Evolutionary conservation across 106 monocot species (phyloP).

Genomic region (Amphibolis antarctica): DNA sequence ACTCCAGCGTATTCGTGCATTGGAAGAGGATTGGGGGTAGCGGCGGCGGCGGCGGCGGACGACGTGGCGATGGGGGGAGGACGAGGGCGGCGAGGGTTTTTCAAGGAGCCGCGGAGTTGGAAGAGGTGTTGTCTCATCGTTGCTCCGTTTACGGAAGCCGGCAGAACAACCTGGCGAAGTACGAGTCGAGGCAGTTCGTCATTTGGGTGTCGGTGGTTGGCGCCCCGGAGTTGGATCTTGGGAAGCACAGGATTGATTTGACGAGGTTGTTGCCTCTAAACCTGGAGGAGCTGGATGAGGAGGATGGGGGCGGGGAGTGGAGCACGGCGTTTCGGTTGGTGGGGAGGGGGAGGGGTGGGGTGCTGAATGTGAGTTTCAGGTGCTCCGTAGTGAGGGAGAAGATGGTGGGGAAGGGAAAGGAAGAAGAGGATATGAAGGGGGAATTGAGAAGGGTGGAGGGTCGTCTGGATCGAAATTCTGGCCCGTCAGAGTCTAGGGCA

Average conservation of each 20-base stretch:
- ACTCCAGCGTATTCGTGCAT: slow-evolving; percentile 31
- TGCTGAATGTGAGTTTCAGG: slow-evolving; percentile 66
- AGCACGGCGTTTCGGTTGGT: slow-evolving; percentile 67
- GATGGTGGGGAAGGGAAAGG: neutral
- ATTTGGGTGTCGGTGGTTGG: slow-evolving; percentile 33
- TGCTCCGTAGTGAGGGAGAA: slow-evolving; percentile 22
- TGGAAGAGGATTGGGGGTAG: slow-evolving; percentile 48
- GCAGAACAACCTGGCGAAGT: slow-evolving; percentile 42
- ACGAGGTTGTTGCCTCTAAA: slow-evolving; percentile 61
- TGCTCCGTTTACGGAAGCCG: slow-evolving; percentile 53
- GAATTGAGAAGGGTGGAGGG: slow-evolving; percentile 12
- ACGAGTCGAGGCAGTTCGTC: slow-evolving; percentile 57
- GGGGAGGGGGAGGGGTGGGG: slow-evolving; percentile 61
- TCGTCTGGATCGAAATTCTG: neutral
- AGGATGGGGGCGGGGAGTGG: slow-evolving; percentile 59
- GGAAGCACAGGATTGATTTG: slow-evolving; percentile 59
- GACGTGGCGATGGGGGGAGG: neutral
- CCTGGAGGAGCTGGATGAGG: slow-evolving; percentile 55
- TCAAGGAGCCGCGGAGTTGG: slow-evolving; percentile 45
- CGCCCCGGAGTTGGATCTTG: slow-evolving; percentile 51
- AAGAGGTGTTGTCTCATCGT: slow-evolving; percentile 45
- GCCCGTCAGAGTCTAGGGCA: no score
- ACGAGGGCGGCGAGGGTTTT: slow-evolving; percentile 39
- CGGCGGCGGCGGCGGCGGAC: neutral
- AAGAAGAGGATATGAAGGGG: slow-evolving; percentile 6